These are phyloP conservation scores for Ceratobasidium sp. DNA, from an alignment of 1,284 basidiomycete species.

Conservation along the genomic window DNA sequence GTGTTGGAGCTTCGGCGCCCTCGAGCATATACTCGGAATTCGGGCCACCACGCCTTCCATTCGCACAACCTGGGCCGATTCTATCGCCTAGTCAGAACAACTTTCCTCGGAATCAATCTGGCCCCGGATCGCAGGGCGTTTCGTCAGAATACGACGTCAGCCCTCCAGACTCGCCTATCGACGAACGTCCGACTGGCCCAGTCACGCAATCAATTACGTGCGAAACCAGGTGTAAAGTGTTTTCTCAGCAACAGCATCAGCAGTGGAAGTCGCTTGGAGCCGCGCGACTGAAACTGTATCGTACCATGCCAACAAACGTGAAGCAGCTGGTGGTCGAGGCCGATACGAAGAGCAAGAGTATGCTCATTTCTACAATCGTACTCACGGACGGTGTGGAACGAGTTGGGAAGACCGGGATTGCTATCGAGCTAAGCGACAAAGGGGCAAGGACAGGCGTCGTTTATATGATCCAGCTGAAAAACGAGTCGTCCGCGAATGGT, in stretches of 20 bases:
- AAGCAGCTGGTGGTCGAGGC: slow-evolving; percentile 98
- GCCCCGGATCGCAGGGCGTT: slow-evolving; percentile 29
- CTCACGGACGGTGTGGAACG: slow-evolving; percentile 96
- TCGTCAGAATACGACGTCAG: slow-evolving; percentile 67
- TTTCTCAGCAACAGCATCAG: slow-evolving; percentile 93
- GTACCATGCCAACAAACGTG: slow-evolving; percentile 83
- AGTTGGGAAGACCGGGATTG: slow-evolving; percentile 97
- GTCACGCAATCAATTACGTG: slow-evolving; percentile 82
- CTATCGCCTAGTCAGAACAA: slow-evolving; percentile 44
- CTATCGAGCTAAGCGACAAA: slow-evolving; percentile 93
- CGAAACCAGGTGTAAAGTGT: slow-evolving; percentile 99
- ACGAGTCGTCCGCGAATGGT: slow-evolving; percentile 86
- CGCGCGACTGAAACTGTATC: slow-evolving; percentile 89
- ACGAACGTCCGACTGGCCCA: slow-evolving; percentile 73
- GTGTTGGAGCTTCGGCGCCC: slow-evolving; percentile 19
- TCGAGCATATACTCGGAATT: slow-evolving; percentile 44
- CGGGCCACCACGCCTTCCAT: slow-evolving; percentile 41
- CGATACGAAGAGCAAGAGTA: slow-evolving; percentile 80
- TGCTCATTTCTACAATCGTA: slow-evolving; percentile 95
- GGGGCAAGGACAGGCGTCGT: slow-evolving; percentile 94
- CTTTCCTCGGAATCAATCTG: slow-evolving; percentile 25
- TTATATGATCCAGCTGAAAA: slow-evolving; percentile 96
- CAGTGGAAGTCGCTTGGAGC: slow-evolving; percentile 97
- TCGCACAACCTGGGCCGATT: slow-evolving; percentile 36
- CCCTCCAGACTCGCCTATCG: slow-evolving; percentile 80